Evolutionary conservation across 306 rosid species (phyloP).

Genomic region (Elaeagnus macrophylla): DNA sequence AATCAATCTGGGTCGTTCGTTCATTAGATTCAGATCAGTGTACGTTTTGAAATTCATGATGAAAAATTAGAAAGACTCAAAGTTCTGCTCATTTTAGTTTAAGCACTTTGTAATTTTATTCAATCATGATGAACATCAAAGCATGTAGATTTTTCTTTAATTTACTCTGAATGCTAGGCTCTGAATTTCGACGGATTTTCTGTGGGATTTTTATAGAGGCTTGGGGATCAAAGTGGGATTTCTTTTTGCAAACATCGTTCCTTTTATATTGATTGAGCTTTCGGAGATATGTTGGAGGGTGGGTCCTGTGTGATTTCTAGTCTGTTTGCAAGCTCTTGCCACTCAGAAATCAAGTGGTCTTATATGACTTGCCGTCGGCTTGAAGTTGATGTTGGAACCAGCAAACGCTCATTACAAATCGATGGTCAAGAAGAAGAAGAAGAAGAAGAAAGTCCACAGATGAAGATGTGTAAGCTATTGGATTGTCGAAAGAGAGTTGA

Average conservation of each 20-base stretch:
- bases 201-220: constrained; percentile 28
- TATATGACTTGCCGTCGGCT: constrained; percentile 46
- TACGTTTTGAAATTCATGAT: neutral
- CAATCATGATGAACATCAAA: neutral
- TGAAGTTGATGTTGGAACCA: constrained; percentile 37
- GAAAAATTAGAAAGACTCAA: neutral
- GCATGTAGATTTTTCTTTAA: constrained; percentile 7
- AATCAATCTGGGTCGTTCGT: constrained; percentile 20
- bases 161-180: constrained; percentile 36
- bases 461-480: constrained; percentile 38
- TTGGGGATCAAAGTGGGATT: constrained; percentile 26
- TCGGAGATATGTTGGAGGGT: constrained; percentile 78
- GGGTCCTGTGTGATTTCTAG: constrained; percentile 55
- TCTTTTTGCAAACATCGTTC: constrained; percentile 3
- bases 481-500: constrained; percentile 32
- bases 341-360: constrained; percentile 54
- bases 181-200: constrained; percentile 26
- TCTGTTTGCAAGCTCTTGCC: constrained; percentile 64
- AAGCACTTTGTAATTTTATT: constrained; percentile 15
- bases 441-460: constrained; percentile 30
- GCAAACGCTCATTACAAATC: constrained; percentile 46
- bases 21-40: constrained; percentile 35
- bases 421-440: constrained; percentile 33
- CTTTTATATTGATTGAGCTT: constrained; percentile 16
- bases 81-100: constrained; percentile 8